A percentile compares a stretch with the other conserved stretches of the same genome.
phyloP scores from a whole-genome alignment of 176 grass and related monocot species.

The Elaeis guineensis region DNA sequence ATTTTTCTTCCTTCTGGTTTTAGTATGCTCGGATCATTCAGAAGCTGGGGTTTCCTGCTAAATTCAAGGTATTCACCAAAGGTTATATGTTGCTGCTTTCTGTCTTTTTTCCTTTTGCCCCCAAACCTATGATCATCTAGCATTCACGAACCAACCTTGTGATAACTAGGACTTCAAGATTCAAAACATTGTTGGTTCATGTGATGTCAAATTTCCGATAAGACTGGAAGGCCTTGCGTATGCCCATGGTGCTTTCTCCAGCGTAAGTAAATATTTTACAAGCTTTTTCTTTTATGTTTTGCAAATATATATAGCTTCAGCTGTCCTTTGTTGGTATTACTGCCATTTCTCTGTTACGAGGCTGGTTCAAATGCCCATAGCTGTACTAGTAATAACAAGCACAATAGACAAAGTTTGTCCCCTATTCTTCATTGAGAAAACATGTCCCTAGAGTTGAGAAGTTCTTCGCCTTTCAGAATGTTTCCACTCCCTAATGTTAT shows the following conservation, averaged over 20 bases:
- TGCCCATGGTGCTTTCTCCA: conserved; percentile 26
- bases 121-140: background rate
- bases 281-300: too few species aligned
- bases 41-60: conserved; percentile 28
- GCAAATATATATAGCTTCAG: too few species aligned
- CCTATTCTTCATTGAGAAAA: too few species aligned
- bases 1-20: background rate
- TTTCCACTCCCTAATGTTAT: background rate
- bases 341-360: too few species aligned
- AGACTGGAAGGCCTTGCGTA: conserved; percentile 8
- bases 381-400: too few species aligned
- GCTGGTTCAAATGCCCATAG: too few species aligned
- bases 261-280: conserved; percentile 9
- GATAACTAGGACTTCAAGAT: conserved; percentile 32
- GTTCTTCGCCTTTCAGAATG: too few species aligned
- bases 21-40: conserved; percentile 36
- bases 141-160: background rate
- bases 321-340: too few species aligned
- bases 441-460: too few species aligned
- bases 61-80: conserved; percentile 26
- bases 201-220: conserved; percentile 22
- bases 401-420: too few species aligned
- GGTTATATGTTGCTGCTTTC: background rate
- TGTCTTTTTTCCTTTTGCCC: background rate
- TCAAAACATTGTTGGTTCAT: conserved; percentile 37